These are phyloP conservation scores for Penicillium griseofulvum DNA, from an alignment of 2,329 filamentous ascomycete genomes.

Conservation along the genomic window DNA sequence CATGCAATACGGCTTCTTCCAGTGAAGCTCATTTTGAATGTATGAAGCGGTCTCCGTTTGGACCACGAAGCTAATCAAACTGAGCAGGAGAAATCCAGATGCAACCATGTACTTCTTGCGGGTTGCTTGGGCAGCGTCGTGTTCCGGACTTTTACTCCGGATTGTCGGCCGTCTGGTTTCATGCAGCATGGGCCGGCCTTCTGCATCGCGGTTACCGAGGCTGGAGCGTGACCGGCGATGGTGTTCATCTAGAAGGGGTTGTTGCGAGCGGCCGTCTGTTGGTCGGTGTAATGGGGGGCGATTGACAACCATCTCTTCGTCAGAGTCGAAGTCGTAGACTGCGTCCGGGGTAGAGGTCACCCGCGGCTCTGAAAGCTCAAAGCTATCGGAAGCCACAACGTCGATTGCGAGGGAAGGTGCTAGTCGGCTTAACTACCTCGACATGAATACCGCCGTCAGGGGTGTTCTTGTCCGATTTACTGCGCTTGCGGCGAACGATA, in stretches of 20 bases:
- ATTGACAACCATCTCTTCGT: slow-evolving; percentile 46
- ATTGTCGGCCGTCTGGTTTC: slow-evolving; percentile 63
- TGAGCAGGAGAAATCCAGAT: slow-evolving; percentile 75
- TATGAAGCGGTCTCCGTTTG: slow-evolving; percentile 96
- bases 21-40: slow-evolving; percentile 86
- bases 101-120: slow-evolving; percentile 84
- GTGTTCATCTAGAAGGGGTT: slow-evolving; percentile 54
- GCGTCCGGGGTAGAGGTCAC: slow-evolving; percentile 33
- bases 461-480: slow-evolving; percentile 5
- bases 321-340: slow-evolving; percentile 38
- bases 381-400: slow-evolving; percentile 34
- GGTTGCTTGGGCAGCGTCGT: slow-evolving; percentile 62
- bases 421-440: slow-evolving; percentile 5
- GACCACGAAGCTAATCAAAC: slow-evolving; percentile 81
- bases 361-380: slow-evolving; percentile 25
- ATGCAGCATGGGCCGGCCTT: slow-evolving; percentile 41
- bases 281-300: slow-evolving; percentile 50
- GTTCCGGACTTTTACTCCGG: slow-evolving; percentile 72
- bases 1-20: slow-evolving; percentile 99
- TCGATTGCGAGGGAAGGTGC: slow-evolving; percentile 6
- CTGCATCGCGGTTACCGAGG: slow-evolving; percentile 30
- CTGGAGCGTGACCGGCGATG: slow-evolving; percentile 37
- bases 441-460: slow-evolving; percentile 6
- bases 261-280: slow-evolving; percentile 49
- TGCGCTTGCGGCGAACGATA: slow-evolving; percentile 6